Evolutionary conservation across 176 grass and related monocot genomes (phyloP), one percentile per base, ranked within the genome.

Genomic region (Avena atlantica): DNA sequence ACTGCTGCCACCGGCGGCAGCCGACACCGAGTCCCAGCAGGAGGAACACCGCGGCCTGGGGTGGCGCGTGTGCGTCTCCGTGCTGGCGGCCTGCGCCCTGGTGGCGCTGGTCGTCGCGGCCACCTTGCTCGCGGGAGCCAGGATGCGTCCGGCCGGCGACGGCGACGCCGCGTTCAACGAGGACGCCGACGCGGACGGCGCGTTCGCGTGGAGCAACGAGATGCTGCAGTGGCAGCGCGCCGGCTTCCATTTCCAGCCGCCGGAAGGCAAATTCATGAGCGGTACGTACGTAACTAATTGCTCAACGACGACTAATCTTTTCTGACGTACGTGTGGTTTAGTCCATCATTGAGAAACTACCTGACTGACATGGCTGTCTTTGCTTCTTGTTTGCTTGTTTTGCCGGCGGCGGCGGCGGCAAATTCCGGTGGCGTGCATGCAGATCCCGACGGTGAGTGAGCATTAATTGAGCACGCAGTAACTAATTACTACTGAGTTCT

Each of bases 151-250:
- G 12, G 66, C 29, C 4, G 25, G 67, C 11, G 12, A 76, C 7
- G 16, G 20, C 64, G 7, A 16, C 53, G 0, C 17, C 57, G 24
- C 3, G 24, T 5, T 2, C 24, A 27, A 1, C 8, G 66, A 13
- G 0, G 66, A 40, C 11, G 69, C 9, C 2, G 45, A 42, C 37
- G 37, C 37, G 37, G 37, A 40, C 40, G 27, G 6, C 34, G 48
- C 40, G 2, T 91, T 76, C 65, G 82, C 89, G 1, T 91, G 92
- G 92, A 88, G 86, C 40, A 89, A 91, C 24, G 70, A 25, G 4
- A 94, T 94, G 86, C 83, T 94, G 52, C 67, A 87, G 27, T 94
- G 89, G 92, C 86, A 94, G 53, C 86, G 89, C 48, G 89, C 89
- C 37, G 83, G 83, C 3, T 94, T 87, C 86, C 92, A 94, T 29